phyloP scores from a whole-genome alignment of 345 rosid genomes.

The Eucalyptus victrix region DNA sequence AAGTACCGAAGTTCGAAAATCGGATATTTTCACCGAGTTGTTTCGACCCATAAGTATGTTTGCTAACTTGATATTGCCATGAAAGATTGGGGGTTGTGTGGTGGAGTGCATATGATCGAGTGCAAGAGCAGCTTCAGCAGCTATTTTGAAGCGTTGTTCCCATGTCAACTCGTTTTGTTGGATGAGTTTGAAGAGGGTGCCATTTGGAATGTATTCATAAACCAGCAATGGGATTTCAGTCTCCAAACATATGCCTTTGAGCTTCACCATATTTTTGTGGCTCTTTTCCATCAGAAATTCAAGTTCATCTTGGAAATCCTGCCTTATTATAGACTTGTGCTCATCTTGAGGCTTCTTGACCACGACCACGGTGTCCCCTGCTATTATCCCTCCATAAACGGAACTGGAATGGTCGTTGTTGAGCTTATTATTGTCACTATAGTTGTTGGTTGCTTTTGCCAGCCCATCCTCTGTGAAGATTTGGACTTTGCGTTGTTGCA shows the following conservation, averaged over 20 bases:
- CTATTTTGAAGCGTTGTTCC: neutral
- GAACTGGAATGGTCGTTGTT: accelerated
- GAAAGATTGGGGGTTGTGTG: accelerated
- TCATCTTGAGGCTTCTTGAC: neutral
- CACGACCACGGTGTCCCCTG: neutral
- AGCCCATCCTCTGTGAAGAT: neutral
- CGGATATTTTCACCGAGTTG: neutral
- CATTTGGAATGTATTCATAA: neutral
- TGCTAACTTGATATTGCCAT: neutral
- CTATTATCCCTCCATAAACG: accelerated
- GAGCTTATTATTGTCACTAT: neutral
- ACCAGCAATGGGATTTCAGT: neutral
- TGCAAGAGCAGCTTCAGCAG: neutral
- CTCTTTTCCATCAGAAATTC: accelerated
- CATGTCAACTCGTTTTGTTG: accelerated
- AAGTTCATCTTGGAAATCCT: too few relatives aligned
- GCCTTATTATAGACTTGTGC: neutral
- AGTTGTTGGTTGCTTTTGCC: neutral
- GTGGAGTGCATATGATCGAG: accelerated
- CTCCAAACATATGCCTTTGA: neutral
- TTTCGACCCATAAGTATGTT: accelerated
- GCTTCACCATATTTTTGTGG: neutral
- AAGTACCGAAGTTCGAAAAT: neutral
- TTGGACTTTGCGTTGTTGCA: accelerated
- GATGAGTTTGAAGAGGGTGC: neutral